phyloP scores from a whole-genome alignment of 2,329 filamentous ascomycete genomes.

The Esteya vermicola region DNA sequence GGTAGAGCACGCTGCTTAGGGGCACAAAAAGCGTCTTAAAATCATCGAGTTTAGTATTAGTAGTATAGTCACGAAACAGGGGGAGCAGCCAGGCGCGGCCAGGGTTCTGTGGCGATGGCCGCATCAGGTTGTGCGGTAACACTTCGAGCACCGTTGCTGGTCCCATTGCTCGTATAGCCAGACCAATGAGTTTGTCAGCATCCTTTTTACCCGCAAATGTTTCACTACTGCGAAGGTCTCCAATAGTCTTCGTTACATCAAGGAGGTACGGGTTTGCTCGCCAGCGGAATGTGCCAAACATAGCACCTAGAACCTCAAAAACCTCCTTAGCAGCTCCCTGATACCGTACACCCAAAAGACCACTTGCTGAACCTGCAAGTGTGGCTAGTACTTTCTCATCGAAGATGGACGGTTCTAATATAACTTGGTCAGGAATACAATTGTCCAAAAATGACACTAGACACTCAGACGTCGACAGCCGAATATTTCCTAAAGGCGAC shows the following conservation, averaged over 20 bases:
- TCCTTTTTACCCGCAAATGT: conserved; percentile 91
- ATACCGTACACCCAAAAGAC: conserved; percentile 76
- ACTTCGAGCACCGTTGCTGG: conserved; percentile 70
- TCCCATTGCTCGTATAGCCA: conserved; percentile 80
- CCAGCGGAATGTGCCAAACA: conserved; percentile 83
- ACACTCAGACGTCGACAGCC: conserved; percentile 88
- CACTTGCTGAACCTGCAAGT: conserved; percentile 56
- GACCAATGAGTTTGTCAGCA: conserved; percentile 78
- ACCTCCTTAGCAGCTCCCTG: conserved; percentile 92
- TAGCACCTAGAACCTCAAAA: conserved; percentile 73
- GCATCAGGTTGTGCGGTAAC: conserved; percentile 72
- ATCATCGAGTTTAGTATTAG: conserved; percentile 74
- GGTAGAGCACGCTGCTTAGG: conserved; percentile 79
- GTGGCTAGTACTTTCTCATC: conserved; percentile 84
- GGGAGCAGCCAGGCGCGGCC: conserved; percentile 93
- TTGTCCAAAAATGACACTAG: conserved; percentile 86
- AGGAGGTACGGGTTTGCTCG: conserved; percentile 64
- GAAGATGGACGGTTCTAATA: conserved; percentile 79
- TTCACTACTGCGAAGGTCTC: conserved; percentile 75
- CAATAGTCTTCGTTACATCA: conserved; percentile 63
- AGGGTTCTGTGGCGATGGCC: conserved; percentile 60
- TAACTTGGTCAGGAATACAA: conserved; percentile 68
- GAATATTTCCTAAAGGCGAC: conserved; percentile 82
- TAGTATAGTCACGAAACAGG: conserved; percentile 74
- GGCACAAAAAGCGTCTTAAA: conserved; percentile 81